Evolutionary conservation across 2,329 filamentous ascomycete species (phyloP).

Genomic region (Fusarium sacchari): DNA sequence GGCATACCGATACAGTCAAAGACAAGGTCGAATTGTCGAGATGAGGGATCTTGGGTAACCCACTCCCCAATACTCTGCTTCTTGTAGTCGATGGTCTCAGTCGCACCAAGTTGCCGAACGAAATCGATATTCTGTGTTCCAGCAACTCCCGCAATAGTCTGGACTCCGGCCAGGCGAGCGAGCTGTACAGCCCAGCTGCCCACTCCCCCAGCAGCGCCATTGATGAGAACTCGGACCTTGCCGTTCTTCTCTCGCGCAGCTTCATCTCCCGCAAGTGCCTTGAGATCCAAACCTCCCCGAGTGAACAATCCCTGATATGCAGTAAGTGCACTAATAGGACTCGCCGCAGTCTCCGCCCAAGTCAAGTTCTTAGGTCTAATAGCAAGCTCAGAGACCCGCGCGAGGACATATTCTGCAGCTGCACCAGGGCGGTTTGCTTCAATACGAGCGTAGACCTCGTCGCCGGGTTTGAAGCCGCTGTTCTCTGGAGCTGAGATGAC

Average conservation of each 20-base stretch:
- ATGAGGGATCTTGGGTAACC: background rate
- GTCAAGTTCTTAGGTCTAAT: constrained; percentile 46
- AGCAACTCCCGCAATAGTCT: background rate
- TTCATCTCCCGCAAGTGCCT: background rate
- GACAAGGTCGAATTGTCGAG: constrained; percentile 21
- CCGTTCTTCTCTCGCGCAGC: background rate
- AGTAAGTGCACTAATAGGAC: constrained; percentile 53
- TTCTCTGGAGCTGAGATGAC: constrained; percentile 45
- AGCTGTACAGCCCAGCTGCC: constrained; percentile 30
- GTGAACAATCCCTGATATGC: constrained; percentile 52
- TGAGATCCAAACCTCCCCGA: constrained; percentile 1
- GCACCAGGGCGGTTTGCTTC: constrained; percentile 22
- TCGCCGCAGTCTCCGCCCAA: constrained; percentile 50
- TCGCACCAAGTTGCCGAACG: constrained; percentile 8
- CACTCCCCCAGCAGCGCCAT: constrained; percentile 16
- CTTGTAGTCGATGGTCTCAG: constrained; percentile 28
- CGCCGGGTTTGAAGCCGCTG: constrained; percentile 37
- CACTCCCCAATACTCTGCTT: constrained; percentile 17
- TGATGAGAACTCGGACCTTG: constrained; percentile 11
- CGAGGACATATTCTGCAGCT: constrained; percentile 15
- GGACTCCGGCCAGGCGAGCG: constrained; percentile 8
- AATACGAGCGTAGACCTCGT: constrained; percentile 29
- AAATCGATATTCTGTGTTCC: constrained; percentile 10
- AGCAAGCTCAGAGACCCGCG: constrained; percentile 46
- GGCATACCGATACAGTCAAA: constrained; percentile 29